Evolutionary conservation across 306 rosid genomes (phyloP).

Genomic region (Urtica urens): DNA sequence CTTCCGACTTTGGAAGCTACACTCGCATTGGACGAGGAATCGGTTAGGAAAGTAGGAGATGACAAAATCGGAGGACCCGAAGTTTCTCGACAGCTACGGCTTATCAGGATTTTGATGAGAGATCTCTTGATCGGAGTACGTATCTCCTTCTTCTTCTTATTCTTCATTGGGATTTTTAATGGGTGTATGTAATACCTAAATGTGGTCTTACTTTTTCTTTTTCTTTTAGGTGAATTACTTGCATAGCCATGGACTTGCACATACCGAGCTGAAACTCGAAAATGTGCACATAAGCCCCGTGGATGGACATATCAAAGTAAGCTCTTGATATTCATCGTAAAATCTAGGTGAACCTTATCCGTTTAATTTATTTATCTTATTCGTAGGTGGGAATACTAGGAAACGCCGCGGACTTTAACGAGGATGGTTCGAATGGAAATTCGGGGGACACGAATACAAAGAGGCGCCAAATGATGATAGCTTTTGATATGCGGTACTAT

Average conservation of each 20-base stretch:
- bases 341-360: conserved; percentile 7
- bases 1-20: conserved; percentile 97
- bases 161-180: conserved; percentile 4
- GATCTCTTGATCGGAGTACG: conserved; percentile 94
- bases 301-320: conserved; percentile 94
- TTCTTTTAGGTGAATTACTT: conserved; percentile 73
- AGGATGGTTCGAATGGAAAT: conserved; percentile 40
- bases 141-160: not conserved
- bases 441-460: conserved; percentile 47
- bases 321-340: conserved; percentile 16
- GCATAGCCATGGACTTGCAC: conserved; percentile 98
- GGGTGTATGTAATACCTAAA: conserved; percentile 16
- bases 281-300: conserved; percentile 94
- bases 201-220: conserved; percentile 13
- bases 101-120: conserved; percentile 82
- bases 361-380: conserved; percentile 3
- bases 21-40: conserved; percentile 92
- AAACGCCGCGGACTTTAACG: conserved; percentile 76
- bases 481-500: conserved; percentile 95
- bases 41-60: conserved; percentile 87
- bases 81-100: conserved; percentile 69
- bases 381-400: conserved; percentile 88
- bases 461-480: conserved; percentile 97
- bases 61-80: conserved; percentile 88
- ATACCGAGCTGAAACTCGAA: conserved; percentile 91